Conservation (phyloP, 2,329 filamentous ascomycete species). For the Colletotrichum paranaense region DNA sequence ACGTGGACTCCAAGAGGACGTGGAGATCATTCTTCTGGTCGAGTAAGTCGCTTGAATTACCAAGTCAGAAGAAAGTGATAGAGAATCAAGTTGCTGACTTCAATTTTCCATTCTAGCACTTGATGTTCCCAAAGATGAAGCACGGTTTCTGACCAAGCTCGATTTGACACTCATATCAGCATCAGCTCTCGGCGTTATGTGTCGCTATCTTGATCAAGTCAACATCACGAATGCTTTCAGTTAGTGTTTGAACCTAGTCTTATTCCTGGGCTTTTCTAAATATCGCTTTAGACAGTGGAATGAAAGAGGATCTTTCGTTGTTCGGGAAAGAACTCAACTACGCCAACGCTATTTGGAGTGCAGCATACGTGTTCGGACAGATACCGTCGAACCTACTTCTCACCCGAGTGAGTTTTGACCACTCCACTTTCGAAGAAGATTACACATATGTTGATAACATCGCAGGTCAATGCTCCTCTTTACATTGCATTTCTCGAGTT, state of each 20-base stretch:
- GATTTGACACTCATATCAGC: constrained; percentile 41
- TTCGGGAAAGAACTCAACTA: constrained; percentile 47
- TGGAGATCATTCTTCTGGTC: constrained; percentile 42
- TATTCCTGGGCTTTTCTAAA: neutral
- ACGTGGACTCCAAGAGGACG: constrained; percentile 57
- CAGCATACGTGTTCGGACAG: constrained; percentile 45
- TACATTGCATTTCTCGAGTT: constrained; percentile 41
- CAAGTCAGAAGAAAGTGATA: neutral
- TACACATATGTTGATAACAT: neutral
- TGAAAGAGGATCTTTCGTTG: constrained; percentile 45
- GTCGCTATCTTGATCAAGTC: constrained; percentile 42
- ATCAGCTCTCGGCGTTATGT: constrained; percentile 42
- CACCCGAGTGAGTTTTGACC: constrained; percentile 34
- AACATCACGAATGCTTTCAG: constrained; percentile 44
- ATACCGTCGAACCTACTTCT: constrained; percentile 44
- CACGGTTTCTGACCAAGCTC: constrained; percentile 42
- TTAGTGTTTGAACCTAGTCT: constrained; percentile 2
- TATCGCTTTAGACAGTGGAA: constrained; percentile 39
- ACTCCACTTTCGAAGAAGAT: neutral
- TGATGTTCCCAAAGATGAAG: constrained; percentile 41
- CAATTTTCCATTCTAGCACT: constrained; percentile 26
- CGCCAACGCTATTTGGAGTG: constrained; percentile 43
- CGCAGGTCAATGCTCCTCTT: constrained; percentile 39
- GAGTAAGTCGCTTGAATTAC: constrained; percentile 28
- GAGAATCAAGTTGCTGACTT: neutral